phyloP scores from a whole-genome alignment of 345 rosid species.

The Eutrema yunnanense region DNA sequence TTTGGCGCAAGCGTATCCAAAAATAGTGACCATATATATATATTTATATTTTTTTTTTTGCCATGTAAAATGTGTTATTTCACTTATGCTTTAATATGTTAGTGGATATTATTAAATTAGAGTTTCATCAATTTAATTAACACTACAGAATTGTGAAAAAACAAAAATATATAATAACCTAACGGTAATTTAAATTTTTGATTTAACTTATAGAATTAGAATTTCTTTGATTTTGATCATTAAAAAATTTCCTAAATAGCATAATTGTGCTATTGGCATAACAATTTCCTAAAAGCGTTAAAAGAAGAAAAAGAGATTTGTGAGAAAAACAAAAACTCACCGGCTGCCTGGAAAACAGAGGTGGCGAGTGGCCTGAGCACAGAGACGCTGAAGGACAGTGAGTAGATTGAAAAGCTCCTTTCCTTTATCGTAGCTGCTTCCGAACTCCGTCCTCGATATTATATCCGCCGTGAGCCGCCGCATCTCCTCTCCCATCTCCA shows the following conservation, averaged over 20 bases:
- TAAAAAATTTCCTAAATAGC: not conserved
- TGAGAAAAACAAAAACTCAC: slow-evolving; percentile 26
- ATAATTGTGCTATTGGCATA: not conserved
- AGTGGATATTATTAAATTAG: not conserved
- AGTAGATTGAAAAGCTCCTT: slow-evolving; percentile 63
- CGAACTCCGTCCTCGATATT: slow-evolving; percentile 86
- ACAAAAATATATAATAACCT: too few relatives aligned
- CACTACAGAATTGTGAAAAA: not conserved
- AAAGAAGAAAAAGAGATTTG: not conserved
- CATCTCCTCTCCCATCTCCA: slow-evolving; percentile 86
- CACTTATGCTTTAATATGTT: not conserved
- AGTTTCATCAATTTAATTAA: not conserved
- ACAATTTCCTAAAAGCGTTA: not conserved
- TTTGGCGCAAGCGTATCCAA: not conserved
- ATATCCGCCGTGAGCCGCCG: slow-evolving; percentile 73
- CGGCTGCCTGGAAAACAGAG: slow-evolving; percentile 92
- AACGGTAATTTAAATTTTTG: too few relatives aligned
- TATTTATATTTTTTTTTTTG: not conserved
- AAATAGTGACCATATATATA: not conserved
- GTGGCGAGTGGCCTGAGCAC: slow-evolving; percentile 78
- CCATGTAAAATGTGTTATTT: not conserved
- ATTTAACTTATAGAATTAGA: not conserved
- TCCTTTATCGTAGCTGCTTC: slow-evolving; percentile 70
- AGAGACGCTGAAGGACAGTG: slow-evolving; percentile 55
- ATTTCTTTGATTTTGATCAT: not conserved